Conservation (phyloP, 2,329 filamentous ascomycete genomes). For the Metarhizium sp. region DNA sequence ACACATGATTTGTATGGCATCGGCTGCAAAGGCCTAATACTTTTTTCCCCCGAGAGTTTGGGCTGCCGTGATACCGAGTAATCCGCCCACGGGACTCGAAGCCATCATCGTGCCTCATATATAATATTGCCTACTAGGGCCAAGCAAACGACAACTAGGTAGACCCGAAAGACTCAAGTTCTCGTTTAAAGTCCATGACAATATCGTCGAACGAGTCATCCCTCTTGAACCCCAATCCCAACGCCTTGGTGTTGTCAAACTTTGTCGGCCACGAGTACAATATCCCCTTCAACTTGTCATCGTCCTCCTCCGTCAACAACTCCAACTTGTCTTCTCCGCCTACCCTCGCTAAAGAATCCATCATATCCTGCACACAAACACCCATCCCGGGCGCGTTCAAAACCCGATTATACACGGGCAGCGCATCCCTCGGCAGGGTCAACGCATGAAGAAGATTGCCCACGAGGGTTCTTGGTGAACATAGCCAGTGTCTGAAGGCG, state of each 20-base stretch:
- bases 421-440: conserved; percentile 6
- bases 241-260: conserved; percentile 36
- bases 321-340: no score
- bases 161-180: neutral
- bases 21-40: no score
- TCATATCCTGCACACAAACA: conserved; percentile 37
- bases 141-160: neutral
- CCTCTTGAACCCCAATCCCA: conserved; percentile 32
- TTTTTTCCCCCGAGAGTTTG: no score
- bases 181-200: conserved; percentile 10
- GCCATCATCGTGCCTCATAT: no score
- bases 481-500: conserved; percentile 36
- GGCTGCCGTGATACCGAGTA: no score
- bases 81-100: no score
- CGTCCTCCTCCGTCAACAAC: conserved; percentile 28
- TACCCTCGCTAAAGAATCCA: conserved; percentile 30
- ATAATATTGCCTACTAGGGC: no score
- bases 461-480: conserved; percentile 36
- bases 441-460: conserved; percentile 32
- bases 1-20: no score
- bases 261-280: conserved; percentile 41
- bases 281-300: conserved; percentile 35
- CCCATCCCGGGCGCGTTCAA: conserved; percentile 40
- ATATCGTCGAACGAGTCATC: conserved; percentile 25
- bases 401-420: no score